Conservation (phyloP, 1,139 yeast species). For the Pichia sp. region DNA sequence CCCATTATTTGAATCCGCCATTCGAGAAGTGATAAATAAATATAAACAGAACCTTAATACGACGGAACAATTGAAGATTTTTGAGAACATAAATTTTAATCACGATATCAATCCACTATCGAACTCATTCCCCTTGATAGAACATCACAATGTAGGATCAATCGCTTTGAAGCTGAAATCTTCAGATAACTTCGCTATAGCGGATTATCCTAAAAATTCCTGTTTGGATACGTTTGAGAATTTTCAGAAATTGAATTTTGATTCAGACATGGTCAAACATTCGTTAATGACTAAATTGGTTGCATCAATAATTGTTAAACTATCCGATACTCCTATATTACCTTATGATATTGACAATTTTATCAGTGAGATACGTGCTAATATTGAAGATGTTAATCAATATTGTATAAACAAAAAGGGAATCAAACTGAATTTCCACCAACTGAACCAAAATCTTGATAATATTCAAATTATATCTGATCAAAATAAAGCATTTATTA, state of each 20-base stretch:
- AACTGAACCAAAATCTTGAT: conserved; percentile 25
- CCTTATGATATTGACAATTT: conserved; percentile 57
- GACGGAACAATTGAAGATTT: conserved; percentile 22
- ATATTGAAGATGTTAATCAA: conserved; percentile 40
- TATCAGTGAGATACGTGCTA: conserved; percentile 36
- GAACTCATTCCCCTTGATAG: conserved; percentile 62
- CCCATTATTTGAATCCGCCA: conserved; percentile 49
- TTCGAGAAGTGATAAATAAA: conserved; percentile 33
- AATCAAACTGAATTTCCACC: conserved; percentile 24
- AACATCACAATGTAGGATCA: conserved; percentile 62
- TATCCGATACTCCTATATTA: conserved; percentile 67
- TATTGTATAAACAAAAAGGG: conserved; percentile 27
- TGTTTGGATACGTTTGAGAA: conserved; percentile 61
- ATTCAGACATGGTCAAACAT: conserved; percentile 52
- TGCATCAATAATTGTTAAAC: conserved; percentile 42
- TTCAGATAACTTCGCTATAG: conserved; percentile 17
- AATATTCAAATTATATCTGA: conserved; percentile 32
- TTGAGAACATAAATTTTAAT: conserved; percentile 10
- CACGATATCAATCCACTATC: conserved; percentile 32
- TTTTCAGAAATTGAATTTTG: conserved; percentile 39
- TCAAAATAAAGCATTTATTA: conserved; percentile 37
- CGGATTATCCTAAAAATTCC: conserved; percentile 45
- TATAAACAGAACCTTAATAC: conserved; percentile 27
- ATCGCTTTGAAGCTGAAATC: conserved; percentile 43
- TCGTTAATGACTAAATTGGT: conserved; percentile 49